A percentile compares a stretch with the other conserved stretches of the same genome.
These are phyloP conservation scores for Cyberlindnera xishuangbannaensis DNA, from an alignment of 805 yeast species.

Conservation along the genomic window DNA sequence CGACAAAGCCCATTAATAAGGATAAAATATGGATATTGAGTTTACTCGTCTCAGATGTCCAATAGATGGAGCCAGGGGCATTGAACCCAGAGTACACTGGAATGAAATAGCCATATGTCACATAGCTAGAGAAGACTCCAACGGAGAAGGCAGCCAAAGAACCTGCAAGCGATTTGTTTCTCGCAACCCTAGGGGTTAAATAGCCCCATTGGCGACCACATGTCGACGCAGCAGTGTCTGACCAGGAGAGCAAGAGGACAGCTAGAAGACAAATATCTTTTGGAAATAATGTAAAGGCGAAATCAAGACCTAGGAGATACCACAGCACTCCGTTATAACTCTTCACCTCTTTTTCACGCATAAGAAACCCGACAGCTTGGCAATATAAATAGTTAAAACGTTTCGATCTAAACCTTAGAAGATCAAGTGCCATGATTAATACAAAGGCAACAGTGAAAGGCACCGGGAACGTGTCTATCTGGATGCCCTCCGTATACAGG, in stretches of 20 bases:
- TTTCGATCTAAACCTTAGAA: constrained; percentile 55
- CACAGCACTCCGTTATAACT: constrained; percentile 80
- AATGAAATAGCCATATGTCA: constrained; percentile 67
- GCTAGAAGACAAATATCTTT: constrained; percentile 79
- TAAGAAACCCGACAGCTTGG: constrained; percentile 65
- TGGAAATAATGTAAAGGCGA: constrained; percentile 64
- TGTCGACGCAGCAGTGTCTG: constrained; percentile 95
- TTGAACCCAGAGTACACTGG: constrained; percentile 57
- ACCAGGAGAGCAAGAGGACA: constrained; percentile 84
- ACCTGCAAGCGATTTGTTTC: constrained; percentile 84
- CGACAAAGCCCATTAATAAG: constrained; percentile 67
- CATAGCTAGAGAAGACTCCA: constrained; percentile 61
- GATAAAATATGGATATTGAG: constrained; percentile 51
- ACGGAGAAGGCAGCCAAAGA: constrained; percentile 76
- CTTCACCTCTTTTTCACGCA: constrained; percentile 77
- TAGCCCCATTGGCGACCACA: constrained; percentile 84
- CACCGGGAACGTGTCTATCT: constrained; percentile 49
- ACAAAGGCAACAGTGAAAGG: constrained; percentile 54
- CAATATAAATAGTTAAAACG: constrained; percentile 65
- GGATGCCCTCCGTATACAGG: constrained; percentile 58
- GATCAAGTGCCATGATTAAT: constrained; percentile 56
- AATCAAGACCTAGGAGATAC: constrained; percentile 73
- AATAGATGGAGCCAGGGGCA: constrained; percentile 51
- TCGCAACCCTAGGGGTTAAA: constrained; percentile 69
- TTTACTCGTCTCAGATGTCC: constrained; percentile 57